Evolutionary conservation across 257 asterid species (phyloP).

Genomic region (Echites panduratus): DNA sequence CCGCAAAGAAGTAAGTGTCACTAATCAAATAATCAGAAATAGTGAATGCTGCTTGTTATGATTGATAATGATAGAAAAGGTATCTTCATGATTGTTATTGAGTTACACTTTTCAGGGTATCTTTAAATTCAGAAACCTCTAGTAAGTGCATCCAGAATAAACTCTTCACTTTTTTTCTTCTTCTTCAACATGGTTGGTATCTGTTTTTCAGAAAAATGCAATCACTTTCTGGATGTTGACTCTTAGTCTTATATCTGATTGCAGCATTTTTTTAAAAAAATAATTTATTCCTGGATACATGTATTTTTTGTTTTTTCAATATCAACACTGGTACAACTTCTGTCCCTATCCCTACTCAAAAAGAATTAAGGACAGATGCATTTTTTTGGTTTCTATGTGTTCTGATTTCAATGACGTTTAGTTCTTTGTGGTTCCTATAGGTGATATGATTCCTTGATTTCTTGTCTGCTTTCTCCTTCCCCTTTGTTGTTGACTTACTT

Average conservation of each 20-base stretch:
- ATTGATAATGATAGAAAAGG: background rate
- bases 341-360: background rate
- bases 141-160: background rate
- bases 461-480: background rate
- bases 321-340: no score
- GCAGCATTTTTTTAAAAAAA: background rate
- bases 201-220: background rate
- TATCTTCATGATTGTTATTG: background rate
- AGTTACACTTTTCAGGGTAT: background rate
- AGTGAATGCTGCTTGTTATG: background rate
- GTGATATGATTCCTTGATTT: no score
- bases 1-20: background rate
- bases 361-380: no score
- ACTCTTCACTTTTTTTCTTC: background rate
- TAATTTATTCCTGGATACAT: background rate
- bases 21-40: background rate
- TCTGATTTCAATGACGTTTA: background rate
- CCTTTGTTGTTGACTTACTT: conserved; percentile 9
- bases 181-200: background rate
- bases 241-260: background rate
- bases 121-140: background rate
- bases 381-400: background rate
- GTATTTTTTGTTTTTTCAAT: background rate
- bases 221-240: background rate
- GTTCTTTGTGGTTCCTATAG: background rate